phyloP scores from a whole-genome alignment of 169 alveolate genomes.

The Cyclospora cayetanensis region DNA sequence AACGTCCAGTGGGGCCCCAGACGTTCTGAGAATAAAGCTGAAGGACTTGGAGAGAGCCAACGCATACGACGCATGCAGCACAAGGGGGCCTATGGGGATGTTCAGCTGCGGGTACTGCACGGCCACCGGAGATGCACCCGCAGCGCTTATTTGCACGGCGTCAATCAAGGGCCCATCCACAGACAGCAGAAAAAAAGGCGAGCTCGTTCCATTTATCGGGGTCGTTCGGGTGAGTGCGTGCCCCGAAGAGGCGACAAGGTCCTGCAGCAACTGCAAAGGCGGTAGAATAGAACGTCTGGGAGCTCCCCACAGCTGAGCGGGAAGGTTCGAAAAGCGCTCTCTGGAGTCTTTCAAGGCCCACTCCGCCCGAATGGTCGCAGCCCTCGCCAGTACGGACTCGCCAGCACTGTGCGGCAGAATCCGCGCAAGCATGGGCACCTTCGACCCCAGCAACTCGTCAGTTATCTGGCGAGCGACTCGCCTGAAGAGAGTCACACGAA shows the following conservation, averaged over 20 bases:
- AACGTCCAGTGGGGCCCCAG: neutral
- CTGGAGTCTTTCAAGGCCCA: neutral
- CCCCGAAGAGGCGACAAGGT: neutral
- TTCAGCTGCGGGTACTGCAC: neutral
- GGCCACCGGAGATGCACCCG: neutral
- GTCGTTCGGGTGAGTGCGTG: neutral
- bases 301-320: constrained; percentile 4
- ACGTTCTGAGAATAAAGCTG: neutral
- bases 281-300: neutral
- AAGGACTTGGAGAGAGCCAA: neutral
- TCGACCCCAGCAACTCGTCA: neutral
- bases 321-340: neutral
- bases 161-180: neutral
- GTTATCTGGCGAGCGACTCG: constrained; percentile 14
- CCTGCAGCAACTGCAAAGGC: neutral
- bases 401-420: neutral
- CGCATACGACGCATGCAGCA: neutral
- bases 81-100: neutral
- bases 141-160: neutral
- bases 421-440: neutral
- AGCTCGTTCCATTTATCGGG: too few relatives aligned
- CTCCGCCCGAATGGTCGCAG: neutral
- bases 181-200: neutral
- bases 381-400: neutral
- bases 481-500: too few relatives aligned